Base-by-base conservation (phyloP, 202 grass and related monocot genomes). In the Schoenoplectus triqueter region DNA sequence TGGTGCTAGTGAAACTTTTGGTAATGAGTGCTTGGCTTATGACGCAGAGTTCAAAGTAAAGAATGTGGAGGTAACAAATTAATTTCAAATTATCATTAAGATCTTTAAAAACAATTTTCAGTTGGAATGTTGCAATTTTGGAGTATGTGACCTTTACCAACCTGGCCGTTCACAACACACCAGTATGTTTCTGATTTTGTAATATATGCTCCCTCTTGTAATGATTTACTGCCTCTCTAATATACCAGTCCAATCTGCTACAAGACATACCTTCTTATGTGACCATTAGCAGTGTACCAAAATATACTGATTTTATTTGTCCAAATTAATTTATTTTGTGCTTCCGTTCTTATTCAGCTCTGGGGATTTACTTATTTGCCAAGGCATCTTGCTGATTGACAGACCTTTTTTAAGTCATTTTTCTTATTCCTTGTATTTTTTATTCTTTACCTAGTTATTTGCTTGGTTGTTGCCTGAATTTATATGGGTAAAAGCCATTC, bases 21-120 rank as follows among this genome's bases (percentile, higher is more conserved):
- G 90, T 76, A 97, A 90, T 84, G 89, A 88, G 68, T 97, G 95
- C 75, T 91, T 97, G 86, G 95, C 95, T 83, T 77, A 93, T 93
- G 87, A 61, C 80, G 42, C 92, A 14, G 92, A 97, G 59, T 97
- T 97, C 91, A 90, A 91, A 87, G 52, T 97, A 82, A 93, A 93
- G 86, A 92, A 94, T 85, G 89, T 97, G 2, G 95, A 97, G 95
- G 95, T 97, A 91, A 69, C 45, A 46, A 46, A 5, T 7, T 76
- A 74, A 70, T 63, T 63, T 20, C 54, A 14, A 14, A 31, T 21
- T 81, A 63, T 64, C 21, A 10, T 82, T 41, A 21, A 74, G 18
- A 78, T 78, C 54, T 76, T 31, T 50, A 69, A 74, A 74, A 82
- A 66, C 15, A 5, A 74, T 52, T 60, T 60, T 7, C 10, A 14